Base-by-base conservation (phyloP, 768 basidiomycete genomes). In the Hygrophorus russula region DNA sequence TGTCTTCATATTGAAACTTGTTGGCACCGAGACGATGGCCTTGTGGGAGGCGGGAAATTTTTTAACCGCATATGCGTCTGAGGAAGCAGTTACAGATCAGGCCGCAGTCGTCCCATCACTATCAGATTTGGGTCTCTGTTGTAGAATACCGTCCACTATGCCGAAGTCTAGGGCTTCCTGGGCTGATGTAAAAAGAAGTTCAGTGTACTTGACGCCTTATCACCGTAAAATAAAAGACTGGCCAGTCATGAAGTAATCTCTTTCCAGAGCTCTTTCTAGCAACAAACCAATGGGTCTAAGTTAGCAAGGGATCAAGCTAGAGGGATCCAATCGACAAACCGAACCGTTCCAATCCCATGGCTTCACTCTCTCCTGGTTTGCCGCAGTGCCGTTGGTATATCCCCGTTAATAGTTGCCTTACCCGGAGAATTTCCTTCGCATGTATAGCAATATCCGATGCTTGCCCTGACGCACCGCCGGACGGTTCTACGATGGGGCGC, bases 401-500 rank as follows among this genome's bases (percentile, higher is more conserved):
- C 40, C 74, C 70, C 14, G 93, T 96, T 42, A 97, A 67, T 3
- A 82, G 60, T 48, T 85, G 76, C 35, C 93, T 74, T 49, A 93
- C 82, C 33, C 92, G 80, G 19, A 98, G 72, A 54, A 98, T 98
- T 64, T 97, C 92, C 59, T 85, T 87, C 3, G 94, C 94, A 57
- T 94, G 90, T 49, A 94, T 93, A n/a, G 91, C 89, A 52, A 98
- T 94, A 62, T 98, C 94, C 32, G 83, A 82, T 15, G 94, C 94
- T 59, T 94, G 92, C 3, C 94, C 94, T 24, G 86, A 85, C 36
- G 92, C 92, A 31, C 93, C 94, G 43, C 94, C 94, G 29, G 91
- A 94, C 0, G 94, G 94, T 62, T 98, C 93, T 96, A 38, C 41
- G 44, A 49, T 36, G 39, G 13, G 42, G 46, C n/a, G 38, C 35